Evolutionary conservation across 2,329 filamentous ascomycete genomes (phyloP), one percentile per base, ranked within the genome.

Genomic region (Talaromyces marneffei): DNA sequence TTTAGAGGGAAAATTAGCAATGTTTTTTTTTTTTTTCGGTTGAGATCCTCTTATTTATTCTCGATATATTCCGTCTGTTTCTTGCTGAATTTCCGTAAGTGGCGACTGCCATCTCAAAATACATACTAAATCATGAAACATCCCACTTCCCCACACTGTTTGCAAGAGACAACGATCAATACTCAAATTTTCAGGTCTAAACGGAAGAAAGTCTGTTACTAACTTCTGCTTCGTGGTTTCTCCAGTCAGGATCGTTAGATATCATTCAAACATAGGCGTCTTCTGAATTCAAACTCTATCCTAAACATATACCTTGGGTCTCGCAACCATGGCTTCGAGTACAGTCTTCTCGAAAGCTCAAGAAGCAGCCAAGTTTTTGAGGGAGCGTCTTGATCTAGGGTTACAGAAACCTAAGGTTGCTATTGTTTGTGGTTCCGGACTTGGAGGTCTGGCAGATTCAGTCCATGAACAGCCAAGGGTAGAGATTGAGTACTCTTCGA

Each of bases 351-450:
- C 71, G n/a, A 70, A 70, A 61, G 73, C 71, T n/a, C 67, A 69
- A 46, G 82, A 84, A 66, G 82, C 85, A 1, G 78, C 78, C 58
- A 67, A 74, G 16, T 82, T 80, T 66, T 71, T 87, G 23, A 78
- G 76, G 55, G 69, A 75, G 23, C 74, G 74, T 52, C 70, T 87
- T n/a, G 83, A 84, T 16, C 69, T 72, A 42, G 63, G 70, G 16
- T 70, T 85, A n/a, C 77, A 81, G 59, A 72, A 74, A 2, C 85
- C 85, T 10, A 78, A 79, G 61, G 79, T 87, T 63, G 86, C 84
- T 40, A 85, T 88, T 60, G 81, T 88, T 25, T 88, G 85, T 69
- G 85, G 85, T 33, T 87, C 84, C 55, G 85, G 86, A 3, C 74
- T 88, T 8, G 85, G 85, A 42, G 85, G 84, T 1, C 79, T 88